Percentiles rank a stretch among this genome's conserved stretches.
Evolutionary conservation across 2,329 filamentous ascomycete species (phyloP).

Genomic region (Talaromyces sp.): DNA sequence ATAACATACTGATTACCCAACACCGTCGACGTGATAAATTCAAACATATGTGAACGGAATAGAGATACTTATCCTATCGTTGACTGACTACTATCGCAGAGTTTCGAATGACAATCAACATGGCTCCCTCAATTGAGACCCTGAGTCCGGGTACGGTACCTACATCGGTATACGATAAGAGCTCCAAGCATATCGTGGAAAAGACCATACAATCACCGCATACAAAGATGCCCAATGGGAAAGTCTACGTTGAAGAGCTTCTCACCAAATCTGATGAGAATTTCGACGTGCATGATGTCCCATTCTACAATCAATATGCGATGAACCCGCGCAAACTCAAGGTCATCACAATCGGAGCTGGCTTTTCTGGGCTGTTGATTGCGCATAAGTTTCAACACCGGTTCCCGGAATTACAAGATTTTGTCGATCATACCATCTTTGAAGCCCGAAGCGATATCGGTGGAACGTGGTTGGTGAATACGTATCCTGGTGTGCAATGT

Average conservation of each 20-base stretch:
- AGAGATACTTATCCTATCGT: too few relatives aligned
- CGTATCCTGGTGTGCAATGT: slow-evolving; percentile 6
- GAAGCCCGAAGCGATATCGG: slow-evolving; percentile 3
- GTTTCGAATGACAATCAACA: too few relatives aligned
- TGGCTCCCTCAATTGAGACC: not conserved
- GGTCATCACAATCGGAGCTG: slow-evolving; percentile 8
- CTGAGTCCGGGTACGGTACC: not conserved
- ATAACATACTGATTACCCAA: not conserved
- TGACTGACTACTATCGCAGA: too few relatives aligned
- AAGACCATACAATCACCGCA: not conserved
- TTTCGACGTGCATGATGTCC: not conserved
- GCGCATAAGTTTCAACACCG: slow-evolving; percentile 14
- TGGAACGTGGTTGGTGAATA: slow-evolving; percentile 13
- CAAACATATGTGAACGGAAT: not conserved
- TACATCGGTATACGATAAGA: not conserved
- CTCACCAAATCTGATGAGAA: not conserved
- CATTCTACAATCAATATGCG: not conserved
- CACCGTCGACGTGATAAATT: not conserved
- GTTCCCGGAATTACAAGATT: slow-evolving; percentile 7
- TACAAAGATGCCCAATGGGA: not conserved
- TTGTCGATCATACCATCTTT: slow-evolving; percentile 6
- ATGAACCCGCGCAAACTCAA: not conserved
- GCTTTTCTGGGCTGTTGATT: slow-evolving; percentile 7
- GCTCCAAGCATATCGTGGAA: not conserved
- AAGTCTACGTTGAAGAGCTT: not conserved